Evolutionary conservation across 2,329 filamentous ascomycete species (phyloP), one percentile per base, ranked within the genome.

Genomic region (Xylariomycetidae sp.): DNA sequence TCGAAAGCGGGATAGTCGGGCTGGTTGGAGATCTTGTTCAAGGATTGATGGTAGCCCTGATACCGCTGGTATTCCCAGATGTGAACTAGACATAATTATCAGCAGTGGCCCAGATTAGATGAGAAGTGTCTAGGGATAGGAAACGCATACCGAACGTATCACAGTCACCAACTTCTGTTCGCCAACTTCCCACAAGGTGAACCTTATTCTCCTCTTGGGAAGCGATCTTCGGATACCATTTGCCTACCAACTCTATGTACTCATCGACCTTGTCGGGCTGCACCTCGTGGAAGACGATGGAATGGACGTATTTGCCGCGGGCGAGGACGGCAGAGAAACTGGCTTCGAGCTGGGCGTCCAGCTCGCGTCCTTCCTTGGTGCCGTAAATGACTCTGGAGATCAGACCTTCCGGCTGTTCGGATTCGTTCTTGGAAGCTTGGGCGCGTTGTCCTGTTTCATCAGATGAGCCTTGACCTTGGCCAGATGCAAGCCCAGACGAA

Each of bases 11-110:
- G 67, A 59, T 88, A 97, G 13, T 88, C 88, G 43, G 87, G 85
- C 53, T 94, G 87, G 49, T 74, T 68, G 40, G 86, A 80, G 47
- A 97, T 95, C 49, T 75, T 78, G 67, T 96, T 77, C 29, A 95
- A 74, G 14, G 92, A 97, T 40, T 84, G 80, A 63, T 98, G 92
- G 63, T 97, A 97, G 41, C 92, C 92, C 50, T 89, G 76, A 66
- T 97, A 98, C 52, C 89, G 84, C 64, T 97, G 89, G 63, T 98
- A 98, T 63, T 98, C 92, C 92, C 92, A 98, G 54, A 98, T 98
- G 61, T 98, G 92, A 31, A 98, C 92, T 97, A 51, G 33, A 13
- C 12, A 13, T 28, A 7, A 34, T 49, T 34, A 51, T 47, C 30
- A 29, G 25, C 14, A 5, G 14, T 30, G 10, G 27, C 25, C 2